Evolutionary conservation across 2,329 filamentous ascomycete genomes (phyloP), one percentile per base, ranked within the genome.

Genomic region (Epichloe brachyelytri): DNA sequence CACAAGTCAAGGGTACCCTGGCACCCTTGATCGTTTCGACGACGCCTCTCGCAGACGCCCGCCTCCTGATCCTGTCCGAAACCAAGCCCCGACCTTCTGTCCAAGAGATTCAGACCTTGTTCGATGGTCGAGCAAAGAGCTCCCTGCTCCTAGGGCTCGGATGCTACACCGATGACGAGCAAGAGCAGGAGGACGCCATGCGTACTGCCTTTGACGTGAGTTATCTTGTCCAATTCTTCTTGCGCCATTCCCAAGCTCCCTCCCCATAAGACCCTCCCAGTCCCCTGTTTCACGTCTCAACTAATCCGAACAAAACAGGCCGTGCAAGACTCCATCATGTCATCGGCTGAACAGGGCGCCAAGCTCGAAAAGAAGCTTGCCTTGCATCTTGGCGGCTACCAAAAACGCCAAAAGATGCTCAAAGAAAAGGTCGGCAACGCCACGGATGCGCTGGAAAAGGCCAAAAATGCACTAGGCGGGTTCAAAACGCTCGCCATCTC

Each of bases 301-400:
- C 8, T 6, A 37, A 8, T 14, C n/a, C 22, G 33, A n/a, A 14
- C 17, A 22, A 12, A 17, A 48, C 51, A 86, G 82, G 76, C 76
- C 44, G 78, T 89, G 2, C 86, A 93, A 67, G 79, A 86, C 45
- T 74, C 78, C 7, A 85, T 95, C 55, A 77, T 86, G 58, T 72
- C 77, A 3, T 81, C 82, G 0, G 93, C 90, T 3, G 83, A 91
- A 59, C 78, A 83, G 52, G 87, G 86, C 50, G 88, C 88, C 63
- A 94, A 91, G 67, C 73, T 95, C 1, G 90, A 97, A 69, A 95
- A 95, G 78, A 96, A 93, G 68, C 78, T 98, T n/a, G 75, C 77
- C 0, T 75, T 95, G 50, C 84, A 93, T 60, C 80, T 95, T 2
- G 90, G 90, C 22, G 93, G 93, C 14, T 98, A 98, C 69, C 83